A percentile compares a stretch with the other conserved stretches of the same genome.
Evolutionary conservation across 2,329 filamentous ascomycete species (phyloP).

Genomic region (Akanthomyces muscarius): DNA sequence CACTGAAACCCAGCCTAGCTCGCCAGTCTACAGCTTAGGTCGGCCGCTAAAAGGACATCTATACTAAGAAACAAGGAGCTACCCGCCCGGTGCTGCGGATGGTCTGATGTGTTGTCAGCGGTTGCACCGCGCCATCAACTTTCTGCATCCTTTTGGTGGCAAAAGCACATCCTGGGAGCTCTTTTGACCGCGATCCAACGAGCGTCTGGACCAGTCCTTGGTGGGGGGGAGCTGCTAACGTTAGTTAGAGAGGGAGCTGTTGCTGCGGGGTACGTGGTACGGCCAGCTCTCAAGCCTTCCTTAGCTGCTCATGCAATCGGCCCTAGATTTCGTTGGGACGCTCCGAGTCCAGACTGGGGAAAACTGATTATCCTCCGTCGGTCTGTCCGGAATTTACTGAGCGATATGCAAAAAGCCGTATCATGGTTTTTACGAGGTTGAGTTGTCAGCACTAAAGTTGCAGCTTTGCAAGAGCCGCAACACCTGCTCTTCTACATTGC

Average conservation of each 20-base stretch:
- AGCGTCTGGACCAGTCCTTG: conserved; percentile 1
- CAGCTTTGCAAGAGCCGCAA: not conserved
- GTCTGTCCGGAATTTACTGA: not conserved
- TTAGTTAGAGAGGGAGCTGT: not conserved
- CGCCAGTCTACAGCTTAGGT: not conserved
- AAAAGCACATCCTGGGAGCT: not conserved
- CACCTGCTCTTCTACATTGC: too few species aligned
- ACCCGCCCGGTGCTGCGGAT: not conserved
- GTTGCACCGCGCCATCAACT: not conserved
- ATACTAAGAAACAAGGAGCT: not conserved
- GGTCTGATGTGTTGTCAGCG: not conserved
- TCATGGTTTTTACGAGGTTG: not conserved
- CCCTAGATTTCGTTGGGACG: conserved; percentile 10
- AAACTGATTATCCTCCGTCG: not conserved
- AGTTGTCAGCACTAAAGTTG: not conserved
- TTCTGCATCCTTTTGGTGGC: not conserved
- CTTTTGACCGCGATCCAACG: not conserved
- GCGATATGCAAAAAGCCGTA: not conserved
- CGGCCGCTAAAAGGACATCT: not conserved
- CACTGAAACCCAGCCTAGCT: not conserved
- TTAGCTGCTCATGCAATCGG: conserved; percentile 9
- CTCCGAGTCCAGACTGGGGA: not conserved
- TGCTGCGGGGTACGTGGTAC: not conserved
- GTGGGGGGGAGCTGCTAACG: not conserved
- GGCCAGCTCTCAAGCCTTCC: not conserved